Base-by-base conservation (phyloP, 73 alveolate species). In the Uronychia setigera region DNA sequence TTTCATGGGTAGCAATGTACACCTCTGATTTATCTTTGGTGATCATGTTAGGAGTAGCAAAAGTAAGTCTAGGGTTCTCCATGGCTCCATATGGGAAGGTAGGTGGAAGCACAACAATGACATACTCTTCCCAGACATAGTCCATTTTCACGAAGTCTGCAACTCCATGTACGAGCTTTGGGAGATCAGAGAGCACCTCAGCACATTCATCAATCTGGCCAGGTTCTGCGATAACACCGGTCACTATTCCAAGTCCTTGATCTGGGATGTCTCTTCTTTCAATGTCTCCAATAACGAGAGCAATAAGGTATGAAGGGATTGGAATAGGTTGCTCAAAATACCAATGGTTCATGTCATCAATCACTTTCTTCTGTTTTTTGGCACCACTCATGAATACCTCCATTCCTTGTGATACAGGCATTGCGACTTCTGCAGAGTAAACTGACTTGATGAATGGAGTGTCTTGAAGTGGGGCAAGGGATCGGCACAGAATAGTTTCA, bases 81-180 rank as follows among this genome's bases (percentile, higher is more conserved):
- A 95, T 95, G 77, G 97, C 99, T 28, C 99, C 99, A 32, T 84
- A 87, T 19, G 99, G 99, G 97, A 95, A 95, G 1, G 96, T 78
- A 32, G 97, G 96, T 19, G 98, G 98, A 83, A 90, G 79, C 74
- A 95, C 88, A 1, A 95, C 89, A 1, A 95, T 80, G n/a, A 87
- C 88, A 78, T 95, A 95, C 28, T 86, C 60, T 13, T 97, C 98
- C 98, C 98, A 95, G 67, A 85, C 92, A 67, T 95, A 95, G 5
- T 91, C 85, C 28, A 92, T 93, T 46, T 74, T 78, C 80, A 92
- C 76, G 82, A 89, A 95, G 28, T 67, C 85, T 80, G 93, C 97
- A 32, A 92, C 92, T 5, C 83, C 82, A 27, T 59, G 33, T 29
- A 95, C 77, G 35, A 89, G 74, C 26, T 33, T 58, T 58, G 90